A percentile compares a stretch with the other conserved stretches of the same genome.
Evolutionary conservation across 2,329 filamentous ascomycete species (phyloP).

Genomic region (Thielaviopsis populi): DNA sequence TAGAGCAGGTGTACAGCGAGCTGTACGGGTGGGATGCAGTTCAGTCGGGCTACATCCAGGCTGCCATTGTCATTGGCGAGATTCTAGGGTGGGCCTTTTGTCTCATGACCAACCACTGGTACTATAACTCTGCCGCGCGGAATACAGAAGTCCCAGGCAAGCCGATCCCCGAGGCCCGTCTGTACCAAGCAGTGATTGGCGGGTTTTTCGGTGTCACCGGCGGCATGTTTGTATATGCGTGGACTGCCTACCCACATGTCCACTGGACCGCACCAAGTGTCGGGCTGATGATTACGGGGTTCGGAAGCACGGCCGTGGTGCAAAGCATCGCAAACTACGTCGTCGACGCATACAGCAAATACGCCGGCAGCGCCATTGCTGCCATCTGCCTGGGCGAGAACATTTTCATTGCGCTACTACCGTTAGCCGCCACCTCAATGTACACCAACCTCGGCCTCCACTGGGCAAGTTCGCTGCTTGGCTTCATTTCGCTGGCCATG

Average conservation of each 20-base stretch:
- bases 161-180: conserved; percentile 20
- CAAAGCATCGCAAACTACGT: conserved; percentile 33
- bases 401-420: conserved; percentile 27
- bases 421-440: conserved; percentile 14
- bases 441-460: conserved; percentile 14
- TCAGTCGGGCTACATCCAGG: conserved; percentile 14
- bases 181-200: conserved; percentile 16
- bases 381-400: conserved; percentile 36
- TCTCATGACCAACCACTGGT: conserved; percentile 23
- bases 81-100: conserved; percentile 17
- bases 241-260: conserved; percentile 29
- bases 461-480: conserved; percentile 17
- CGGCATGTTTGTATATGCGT: conserved; percentile 37
- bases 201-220: conserved; percentile 20
- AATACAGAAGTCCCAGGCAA: conserved; percentile 25
- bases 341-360: conserved; percentile 34
- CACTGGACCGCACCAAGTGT: conserved; percentile 34
- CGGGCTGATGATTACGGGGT: conserved; percentile 33
- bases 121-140: conserved; percentile 27
- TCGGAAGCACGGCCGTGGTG: conserved; percentile 33
- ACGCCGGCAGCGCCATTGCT: conserved; percentile 34
- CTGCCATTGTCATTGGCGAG: conserved; percentile 11
- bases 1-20: conserved; percentile 18
- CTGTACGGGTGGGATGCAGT: conserved; percentile 19
- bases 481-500: conserved; percentile 16